A percentile compares a stretch with the other conserved stretches of the same genome.
Evolutionary conservation across 768 basidiomycete genomes (phyloP).

Genomic region (Lactarius tabidus): DNA sequence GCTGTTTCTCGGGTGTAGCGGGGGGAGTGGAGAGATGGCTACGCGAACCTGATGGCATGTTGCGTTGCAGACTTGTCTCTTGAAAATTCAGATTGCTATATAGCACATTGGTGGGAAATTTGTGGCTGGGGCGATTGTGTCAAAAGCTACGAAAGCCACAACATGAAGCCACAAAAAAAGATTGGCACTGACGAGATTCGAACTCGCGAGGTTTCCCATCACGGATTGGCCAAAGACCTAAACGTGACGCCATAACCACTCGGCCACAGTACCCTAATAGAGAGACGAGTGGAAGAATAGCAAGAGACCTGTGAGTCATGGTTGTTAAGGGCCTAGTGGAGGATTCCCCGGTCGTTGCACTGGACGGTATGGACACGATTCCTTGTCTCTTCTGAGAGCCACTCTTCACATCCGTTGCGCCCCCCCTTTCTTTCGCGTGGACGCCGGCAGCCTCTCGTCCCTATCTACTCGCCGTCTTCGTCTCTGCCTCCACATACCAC

Average conservation of each 20-base stretch:
- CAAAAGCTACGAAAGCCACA: too few species aligned
- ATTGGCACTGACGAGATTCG: slow-evolving; percentile 57
- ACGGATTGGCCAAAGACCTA: slow-evolving; percentile 44
- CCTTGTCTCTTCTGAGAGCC: not conserved
- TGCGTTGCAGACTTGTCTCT: not conserved
- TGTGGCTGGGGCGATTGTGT: slow-evolving; percentile 7
- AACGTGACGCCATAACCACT: slow-evolving; percentile 60
- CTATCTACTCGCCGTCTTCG: not conserved
- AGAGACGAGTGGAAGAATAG: rapidly evolving
- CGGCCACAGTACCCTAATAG: slow-evolving; percentile 48
- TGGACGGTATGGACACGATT: not conserved
- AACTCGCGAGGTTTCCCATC: slow-evolving; percentile 59
- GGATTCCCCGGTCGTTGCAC: not conserved
- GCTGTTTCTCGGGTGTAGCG: slow-evolving; percentile 5
- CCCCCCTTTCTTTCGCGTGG: slow-evolving; percentile 12
- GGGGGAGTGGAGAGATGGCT: slow-evolving; percentile 9
- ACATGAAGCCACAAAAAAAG: slow-evolving; percentile 13
- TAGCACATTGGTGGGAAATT: slow-evolving; percentile 9
- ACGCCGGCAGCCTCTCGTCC: slow-evolving; percentile 11
- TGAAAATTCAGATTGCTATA: slow-evolving; percentile 7
- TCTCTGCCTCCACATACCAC: not conserved
- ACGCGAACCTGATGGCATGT: not conserved
- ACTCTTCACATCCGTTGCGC: not conserved
- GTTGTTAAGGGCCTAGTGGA: slow-evolving; percentile 17
- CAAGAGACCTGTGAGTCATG: not conserved